Evolutionary conservation across 257 asterid species (phyloP).

Genomic region (Scutellaria minor): DNA sequence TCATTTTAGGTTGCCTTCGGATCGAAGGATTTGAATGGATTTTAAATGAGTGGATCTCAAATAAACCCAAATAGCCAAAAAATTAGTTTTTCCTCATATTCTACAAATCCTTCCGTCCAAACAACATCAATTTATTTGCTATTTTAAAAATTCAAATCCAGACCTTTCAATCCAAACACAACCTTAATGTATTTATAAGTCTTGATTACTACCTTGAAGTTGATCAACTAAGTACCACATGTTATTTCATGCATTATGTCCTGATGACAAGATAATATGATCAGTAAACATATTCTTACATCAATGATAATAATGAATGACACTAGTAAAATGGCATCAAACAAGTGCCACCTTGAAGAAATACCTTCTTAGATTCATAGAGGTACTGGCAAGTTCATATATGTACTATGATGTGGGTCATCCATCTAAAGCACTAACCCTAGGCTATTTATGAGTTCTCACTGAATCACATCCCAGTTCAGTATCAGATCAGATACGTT

Average conservation of each 20-base stretch:
- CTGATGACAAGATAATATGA: neutral
- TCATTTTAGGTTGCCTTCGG: neutral
- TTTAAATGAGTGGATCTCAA: too few species aligned
- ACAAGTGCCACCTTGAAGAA: slow-evolving; percentile 9
- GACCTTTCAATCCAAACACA: too few species aligned
- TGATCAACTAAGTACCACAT: neutral
- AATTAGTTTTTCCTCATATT: too few species aligned
- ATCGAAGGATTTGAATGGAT: too few species aligned
- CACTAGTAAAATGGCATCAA: slow-evolving; percentile 5
- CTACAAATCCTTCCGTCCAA: too few species aligned
- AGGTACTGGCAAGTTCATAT: neutral
- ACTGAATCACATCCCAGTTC: too few species aligned
- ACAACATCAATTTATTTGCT: too few species aligned
- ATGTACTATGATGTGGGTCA: neutral
- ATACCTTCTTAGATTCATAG: neutral
- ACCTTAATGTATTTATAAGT: slow-evolving; percentile 21
- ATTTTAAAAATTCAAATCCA: too few species aligned
- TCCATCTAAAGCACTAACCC: slow-evolving; percentile 8
- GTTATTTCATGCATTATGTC: neutral
- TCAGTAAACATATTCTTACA: neutral
- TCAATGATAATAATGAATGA: neutral
- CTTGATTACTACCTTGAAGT: slow-evolving; percentile 1
- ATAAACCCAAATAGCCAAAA: too few species aligned
- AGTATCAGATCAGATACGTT: too few species aligned
- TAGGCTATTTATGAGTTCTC: neutral